phyloP scores from a whole-genome alignment of 2,329 filamentous ascomycete species.

The Spiromastix sp. region DNA sequence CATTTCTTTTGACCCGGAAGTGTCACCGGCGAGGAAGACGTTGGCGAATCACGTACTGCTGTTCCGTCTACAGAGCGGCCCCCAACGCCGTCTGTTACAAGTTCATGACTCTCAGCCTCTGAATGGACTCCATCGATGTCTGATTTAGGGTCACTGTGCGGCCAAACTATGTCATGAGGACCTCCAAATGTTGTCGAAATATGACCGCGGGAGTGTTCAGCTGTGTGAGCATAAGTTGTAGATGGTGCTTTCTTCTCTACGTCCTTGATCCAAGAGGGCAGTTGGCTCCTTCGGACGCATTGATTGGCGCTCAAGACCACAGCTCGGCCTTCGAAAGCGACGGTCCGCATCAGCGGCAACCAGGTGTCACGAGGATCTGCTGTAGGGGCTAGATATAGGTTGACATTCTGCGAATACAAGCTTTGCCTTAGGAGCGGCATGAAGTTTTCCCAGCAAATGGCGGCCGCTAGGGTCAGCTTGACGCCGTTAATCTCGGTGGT shows the following conservation, averaged over 20 bases:
- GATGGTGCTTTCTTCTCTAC: conserved; percentile 2
- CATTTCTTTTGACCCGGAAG: background rate
- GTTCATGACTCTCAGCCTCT: conserved; percentile 7
- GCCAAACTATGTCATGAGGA: conserved; percentile 39
- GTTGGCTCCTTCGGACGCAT: conserved; percentile 52
- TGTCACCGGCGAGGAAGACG: background rate
- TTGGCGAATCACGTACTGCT: background rate
- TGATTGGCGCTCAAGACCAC: conserved; percentile 84
- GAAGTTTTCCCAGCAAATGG: conserved; percentile 96
- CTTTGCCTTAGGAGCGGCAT: conserved; percentile 81
- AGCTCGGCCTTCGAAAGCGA: conserved; percentile 70
- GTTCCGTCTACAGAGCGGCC: background rate
- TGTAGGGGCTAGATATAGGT: conserved; percentile 82
- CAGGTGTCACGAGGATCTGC: conserved; percentile 78
- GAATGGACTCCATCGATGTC: background rate
- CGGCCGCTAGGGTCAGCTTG: conserved; percentile 68
- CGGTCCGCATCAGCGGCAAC: conserved; percentile 70
- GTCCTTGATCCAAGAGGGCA: conserved; percentile 47
- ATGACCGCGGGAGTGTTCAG: conserved; percentile 11
- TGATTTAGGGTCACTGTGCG: conserved; percentile 16
- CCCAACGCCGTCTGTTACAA: background rate
- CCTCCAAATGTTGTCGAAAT: conserved; percentile 28
- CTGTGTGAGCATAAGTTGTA: conserved; percentile 4
- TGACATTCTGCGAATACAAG: conserved; percentile 83
- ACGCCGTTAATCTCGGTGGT: conserved; percentile 70